Evolutionary conservation across 768 basidiomycete species (phyloP), one percentile per base, ranked within the genome.

Genomic region (Clathrus columnatus): DNA sequence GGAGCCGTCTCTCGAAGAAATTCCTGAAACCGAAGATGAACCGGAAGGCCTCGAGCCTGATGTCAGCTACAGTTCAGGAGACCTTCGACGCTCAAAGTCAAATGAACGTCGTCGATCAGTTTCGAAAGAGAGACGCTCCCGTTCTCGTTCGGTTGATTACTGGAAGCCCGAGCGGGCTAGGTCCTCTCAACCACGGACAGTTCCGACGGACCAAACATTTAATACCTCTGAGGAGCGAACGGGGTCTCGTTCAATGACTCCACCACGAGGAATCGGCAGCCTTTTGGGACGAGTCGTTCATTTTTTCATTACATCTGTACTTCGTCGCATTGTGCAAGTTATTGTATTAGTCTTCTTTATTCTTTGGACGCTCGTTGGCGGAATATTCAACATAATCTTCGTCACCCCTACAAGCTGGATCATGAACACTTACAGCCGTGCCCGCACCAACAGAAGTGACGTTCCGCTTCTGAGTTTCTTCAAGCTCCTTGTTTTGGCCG

Each of bases 1-100:
- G 30, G 53, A 47, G 24, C 59, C 14, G 53, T 61, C 61, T 52
- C 74, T 88, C 24, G 70, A 78, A 21, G 78, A 83, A 7, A 85
- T 88, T 61, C 73, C 77, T 5, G 87, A 88, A 71, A 72, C 74
- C 26, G 81, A 87, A 2, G 84, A 86, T 63, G 73, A 36, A 36
- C 36, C 36, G 10, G 36, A 32, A 18, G 36, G 18, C 26, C 41
- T 23, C 1, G 42, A 26, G 10, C 41, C 29, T 5, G 42, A 44
- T 53, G 26, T n/a, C 1, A 41, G 41, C 45, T 24, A 18, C 27
- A 45, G 51, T 26, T 41, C 16, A 20, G 51, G 17, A n/a, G 50
- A 36, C 5, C 18, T n/a, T 5, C 50, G 29, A 51, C 50, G 30
- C n/a, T 30, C 49, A 7, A 21, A 11, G 18, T 44, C 27, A 11